Conservation (phyloP, 371 early-diverging fungal genomes). For the Mucor lusitanicus region DNA sequence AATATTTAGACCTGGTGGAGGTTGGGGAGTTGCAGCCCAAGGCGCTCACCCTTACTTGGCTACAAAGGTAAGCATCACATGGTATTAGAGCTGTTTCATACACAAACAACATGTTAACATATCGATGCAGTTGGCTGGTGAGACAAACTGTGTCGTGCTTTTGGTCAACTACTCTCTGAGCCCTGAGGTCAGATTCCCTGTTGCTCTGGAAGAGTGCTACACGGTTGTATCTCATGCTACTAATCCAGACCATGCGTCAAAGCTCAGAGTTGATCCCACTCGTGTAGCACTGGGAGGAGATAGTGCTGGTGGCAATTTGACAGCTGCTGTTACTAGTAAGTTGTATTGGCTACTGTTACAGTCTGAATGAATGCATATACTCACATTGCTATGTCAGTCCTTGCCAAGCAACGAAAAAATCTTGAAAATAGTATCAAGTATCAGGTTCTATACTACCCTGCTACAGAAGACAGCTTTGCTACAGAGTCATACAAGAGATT, state of each 20-base stretch:
- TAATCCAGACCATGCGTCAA: constrained; percentile 13
- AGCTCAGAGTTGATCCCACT: constrained; percentile 17
- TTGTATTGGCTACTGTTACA: neutral
- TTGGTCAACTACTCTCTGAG: constrained; percentile 25
- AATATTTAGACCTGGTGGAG: constrained; percentile 10
- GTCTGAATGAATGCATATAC: neutral
- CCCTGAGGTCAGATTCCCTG: constrained; percentile 31
- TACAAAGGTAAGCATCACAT: neutral
- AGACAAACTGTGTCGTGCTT: constrained; percentile 9
- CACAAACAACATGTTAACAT: neutral
- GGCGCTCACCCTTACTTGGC: constrained; percentile 7
- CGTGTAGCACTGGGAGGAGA: constrained; percentile 34
- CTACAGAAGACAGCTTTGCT: neutral
- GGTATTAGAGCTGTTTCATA: neutral
- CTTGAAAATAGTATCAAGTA: constrained; percentile 2
- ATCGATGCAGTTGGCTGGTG: neutral
- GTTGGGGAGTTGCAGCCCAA: neutral
- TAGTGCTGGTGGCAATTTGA: constrained; percentile 38
- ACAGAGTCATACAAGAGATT: constrained; percentile 9
- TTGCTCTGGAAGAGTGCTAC: constrained; percentile 34
- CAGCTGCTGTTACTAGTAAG: constrained; percentile 34
- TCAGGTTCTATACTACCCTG: constrained; percentile 13
- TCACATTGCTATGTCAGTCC: neutral
- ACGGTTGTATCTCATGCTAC: constrained; percentile 19
- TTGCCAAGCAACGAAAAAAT: constrained; percentile 8